These are phyloP conservation scores for Globisporangium barbulae DNA, from an alignment of 352 stramenopile genomes.

Conservation along the genomic window DNA sequence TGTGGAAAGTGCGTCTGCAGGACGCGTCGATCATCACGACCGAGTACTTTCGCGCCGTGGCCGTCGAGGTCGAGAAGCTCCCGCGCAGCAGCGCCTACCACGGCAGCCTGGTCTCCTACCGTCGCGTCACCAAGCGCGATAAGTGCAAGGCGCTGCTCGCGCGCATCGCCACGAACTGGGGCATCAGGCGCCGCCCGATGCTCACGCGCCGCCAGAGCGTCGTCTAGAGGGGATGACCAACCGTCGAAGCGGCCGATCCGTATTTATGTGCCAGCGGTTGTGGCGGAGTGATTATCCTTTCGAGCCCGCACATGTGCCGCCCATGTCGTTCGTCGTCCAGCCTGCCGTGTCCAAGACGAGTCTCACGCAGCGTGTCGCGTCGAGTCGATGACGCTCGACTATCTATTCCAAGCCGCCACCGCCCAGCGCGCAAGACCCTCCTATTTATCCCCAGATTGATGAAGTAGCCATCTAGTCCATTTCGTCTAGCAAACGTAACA, in stretches of 20 bases:
- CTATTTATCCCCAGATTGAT: too few relatives aligned
- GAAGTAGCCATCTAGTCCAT: too few relatives aligned
- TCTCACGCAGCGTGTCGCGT: too few relatives aligned
- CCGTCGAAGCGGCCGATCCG: neutral
- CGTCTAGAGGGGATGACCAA: neutral
- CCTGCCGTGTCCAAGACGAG: too few relatives aligned
- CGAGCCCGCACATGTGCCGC: too few relatives aligned
- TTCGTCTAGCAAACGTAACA: too few relatives aligned
- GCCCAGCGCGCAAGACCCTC: too few relatives aligned
- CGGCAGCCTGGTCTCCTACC: constrained; percentile 65
- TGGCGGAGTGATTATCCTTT: too few relatives aligned
- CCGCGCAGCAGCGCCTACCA: constrained; percentile 61
- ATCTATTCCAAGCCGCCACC: too few relatives aligned
- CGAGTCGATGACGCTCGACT: too few relatives aligned
- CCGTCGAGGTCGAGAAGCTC: constrained; percentile 50
- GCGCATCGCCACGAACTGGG: constrained; percentile 40
- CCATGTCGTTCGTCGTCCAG: too few relatives aligned
- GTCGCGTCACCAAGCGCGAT: constrained; percentile 43
- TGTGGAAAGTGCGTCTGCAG: constrained; percentile 56
- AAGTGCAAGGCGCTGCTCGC: constrained; percentile 44
- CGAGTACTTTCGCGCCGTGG: constrained; percentile 60
- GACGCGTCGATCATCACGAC: constrained; percentile 56
- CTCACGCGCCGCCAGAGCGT: constrained; percentile 8
- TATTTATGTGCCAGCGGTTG: neutral
- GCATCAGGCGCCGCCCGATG: constrained; percentile 23